phyloP scores from a whole-genome alignment of 805 yeast genomes.

The Kurtzmaniella fragi region DNA sequence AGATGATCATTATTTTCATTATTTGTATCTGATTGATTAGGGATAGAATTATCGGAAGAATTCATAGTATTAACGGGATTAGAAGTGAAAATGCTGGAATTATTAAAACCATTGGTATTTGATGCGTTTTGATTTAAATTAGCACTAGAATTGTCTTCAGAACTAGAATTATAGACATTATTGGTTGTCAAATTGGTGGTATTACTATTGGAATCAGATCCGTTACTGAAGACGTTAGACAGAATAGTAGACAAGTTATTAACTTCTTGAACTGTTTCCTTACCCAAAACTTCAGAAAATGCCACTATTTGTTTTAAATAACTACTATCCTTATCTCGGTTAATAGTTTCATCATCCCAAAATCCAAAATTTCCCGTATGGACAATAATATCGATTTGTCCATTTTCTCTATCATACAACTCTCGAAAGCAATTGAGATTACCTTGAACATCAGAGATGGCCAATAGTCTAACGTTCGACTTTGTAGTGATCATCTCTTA shows the following conservation, averaged over 20 bases:
- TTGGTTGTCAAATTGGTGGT: not conserved
- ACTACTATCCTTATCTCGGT: slow-evolving; percentile 46
- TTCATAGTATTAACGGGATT: no score
- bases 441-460: slow-evolving; percentile 27
- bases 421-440: slow-evolving; percentile 14
- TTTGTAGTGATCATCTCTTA: not conserved
- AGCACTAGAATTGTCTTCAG: no score
- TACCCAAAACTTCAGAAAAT: slow-evolving; percentile 55
- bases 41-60: no score
- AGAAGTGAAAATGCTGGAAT: no score
- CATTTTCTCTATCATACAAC: slow-evolving; percentile 10
- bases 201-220: no score
- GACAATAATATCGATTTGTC: slow-evolving; percentile 34
- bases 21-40: no score
- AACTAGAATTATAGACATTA: not conserved
- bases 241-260: slow-evolving; percentile 42
- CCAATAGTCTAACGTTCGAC: slow-evolving; percentile 11
- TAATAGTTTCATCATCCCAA: slow-evolving; percentile 53
- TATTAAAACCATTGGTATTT: not conserved
- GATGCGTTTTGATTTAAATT: not conserved
- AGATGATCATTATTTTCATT: slow-evolving; percentile 6
- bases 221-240: not conserved
- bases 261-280: slow-evolving; percentile 43
- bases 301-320: slow-evolving; percentile 63
- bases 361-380: slow-evolving; percentile 83